phyloP scores from a whole-genome alignment of 306 rosid genomes.

The Hylodesmum podocarpum region DNA sequence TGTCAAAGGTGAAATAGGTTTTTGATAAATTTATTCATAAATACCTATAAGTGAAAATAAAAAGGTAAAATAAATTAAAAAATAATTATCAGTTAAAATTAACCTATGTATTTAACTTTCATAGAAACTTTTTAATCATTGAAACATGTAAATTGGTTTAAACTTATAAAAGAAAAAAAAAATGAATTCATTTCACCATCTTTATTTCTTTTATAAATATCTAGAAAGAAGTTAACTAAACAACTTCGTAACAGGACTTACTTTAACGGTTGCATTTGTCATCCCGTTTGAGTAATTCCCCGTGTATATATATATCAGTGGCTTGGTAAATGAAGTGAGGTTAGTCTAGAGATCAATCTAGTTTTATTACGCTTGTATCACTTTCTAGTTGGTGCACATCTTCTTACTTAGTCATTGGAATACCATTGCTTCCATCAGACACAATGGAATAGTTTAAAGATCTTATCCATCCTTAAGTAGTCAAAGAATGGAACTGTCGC shows the following conservation, averaged over 20 bases:
- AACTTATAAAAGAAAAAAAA: too few relatives aligned
- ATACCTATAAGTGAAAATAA: too few relatives aligned
- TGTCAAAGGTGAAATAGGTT: not conserved
- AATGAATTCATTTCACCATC: too few relatives aligned
- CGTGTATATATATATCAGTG: conserved; percentile 29
- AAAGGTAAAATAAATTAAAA: too few relatives aligned
- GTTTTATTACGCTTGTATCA: not conserved
- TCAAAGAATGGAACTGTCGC: conserved; percentile 28
- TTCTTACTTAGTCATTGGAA: conserved; percentile 38
- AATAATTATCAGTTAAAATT: too few relatives aligned
- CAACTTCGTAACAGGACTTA: not conserved
- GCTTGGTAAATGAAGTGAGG: not conserved
- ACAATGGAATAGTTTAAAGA: conserved; percentile 44
- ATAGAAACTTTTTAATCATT: too few relatives aligned
- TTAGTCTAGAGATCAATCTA: not conserved
- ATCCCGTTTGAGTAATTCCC: conserved; percentile 44
- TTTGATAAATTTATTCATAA: too few relatives aligned
- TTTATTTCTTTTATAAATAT: too few relatives aligned
- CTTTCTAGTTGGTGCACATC: conserved; percentile 19
- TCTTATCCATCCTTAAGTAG: conserved; percentile 61
- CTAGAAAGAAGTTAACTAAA: too few relatives aligned
- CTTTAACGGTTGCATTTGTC: conserved; percentile 58
- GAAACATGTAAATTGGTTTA: too few relatives aligned
- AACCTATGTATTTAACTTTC: too few relatives aligned
- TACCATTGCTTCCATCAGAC: conserved; percentile 56